Base-by-base conservation (phyloP, 2,329 filamentous ascomycete genomes). In the Penicillium sp. region DNA sequence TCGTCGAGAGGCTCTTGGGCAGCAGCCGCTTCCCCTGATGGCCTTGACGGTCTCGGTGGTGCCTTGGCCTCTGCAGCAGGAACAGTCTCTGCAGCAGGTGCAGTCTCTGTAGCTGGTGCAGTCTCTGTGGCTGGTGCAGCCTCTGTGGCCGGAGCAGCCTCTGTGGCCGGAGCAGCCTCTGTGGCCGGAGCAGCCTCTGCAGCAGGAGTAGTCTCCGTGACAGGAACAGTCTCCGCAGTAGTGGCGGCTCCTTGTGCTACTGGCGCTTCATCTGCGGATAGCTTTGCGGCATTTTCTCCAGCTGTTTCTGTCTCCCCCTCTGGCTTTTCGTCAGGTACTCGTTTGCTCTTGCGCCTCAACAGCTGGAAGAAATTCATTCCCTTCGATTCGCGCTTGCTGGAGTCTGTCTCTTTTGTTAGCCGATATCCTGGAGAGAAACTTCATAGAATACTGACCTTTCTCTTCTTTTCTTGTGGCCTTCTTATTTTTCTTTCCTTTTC, bases 401-500 rank as follows among this genome's bases (percentile, higher is more conserved):
- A 47, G 11, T 22, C 52, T 52, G 28, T 6, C 24, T 39, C 5
- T 14, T 45, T 9, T 10, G 16, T 53, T 11, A 44, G 41, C n/a
- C 14, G 11, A 16, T 18, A 25, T 45, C 9, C 3, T 5, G 1
- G 4, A 14, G 4, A 14, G 16, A 14, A 28, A 24, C 14, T n/a
- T 4, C 9, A n/a, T 22, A 27, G 2, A n/a, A 13, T 10, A 62
- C 63, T 53, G 11, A 71, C 69, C 62, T 56, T 61, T 65, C 16
- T 61, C 49, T 35, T 58, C 58, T 44, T 63, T 67, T 40, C 68
- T 61, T 33, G 64, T 58, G 3, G 58, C 68, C 40, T 63, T 69
- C 35, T 70, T 61, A 30, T 74, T 69, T 8, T 61, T 65, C 16
- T 61, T 50, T 35, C 57, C 58, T 44, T 63, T 67, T 84, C 78